Conservation (phyloP, 345 rosid genomes). For the Ricinus communis region DNA sequence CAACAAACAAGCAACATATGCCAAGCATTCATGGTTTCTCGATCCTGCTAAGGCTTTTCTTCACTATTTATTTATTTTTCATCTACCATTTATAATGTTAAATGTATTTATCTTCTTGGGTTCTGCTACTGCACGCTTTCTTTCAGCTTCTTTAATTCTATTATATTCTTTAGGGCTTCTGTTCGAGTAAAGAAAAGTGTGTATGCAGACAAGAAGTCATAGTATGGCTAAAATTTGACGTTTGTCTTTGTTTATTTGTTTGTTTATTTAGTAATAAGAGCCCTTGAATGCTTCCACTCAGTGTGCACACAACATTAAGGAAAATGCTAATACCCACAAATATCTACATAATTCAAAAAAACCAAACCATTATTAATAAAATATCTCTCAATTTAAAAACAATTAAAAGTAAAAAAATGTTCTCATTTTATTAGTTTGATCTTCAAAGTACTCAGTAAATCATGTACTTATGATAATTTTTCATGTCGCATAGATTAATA, state of each 20-base stretch:
- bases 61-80: neutral
- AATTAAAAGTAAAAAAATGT: too few species aligned
- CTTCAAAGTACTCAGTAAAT: too few species aligned
- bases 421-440: too few species aligned
- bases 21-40: conserved; percentile 9
- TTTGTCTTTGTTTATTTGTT: conserved; percentile 15
- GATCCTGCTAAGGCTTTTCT: neutral
- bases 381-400: too few species aligned
- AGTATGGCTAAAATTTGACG: conserved; percentile 5
- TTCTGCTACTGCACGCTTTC: conserved; percentile 25
- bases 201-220: neutral
- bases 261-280: neutral
- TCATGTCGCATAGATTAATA: too few species aligned
- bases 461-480: too few species aligned
- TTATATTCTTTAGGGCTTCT: neutral
- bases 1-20: conserved; percentile 7
- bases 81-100: neutral
- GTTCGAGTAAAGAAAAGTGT: neutral
- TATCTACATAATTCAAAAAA: too few species aligned
- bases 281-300: neutral
- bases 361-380: too few species aligned
- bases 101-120: neutral
- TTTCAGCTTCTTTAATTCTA: neutral
- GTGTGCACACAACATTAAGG: too few species aligned
- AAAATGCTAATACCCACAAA: neutral